Evolutionary conservation across 805 yeast species (phyloP), one percentile per base, ranked within the genome.

Genomic region (Lipomyces starkeyi): DNA sequence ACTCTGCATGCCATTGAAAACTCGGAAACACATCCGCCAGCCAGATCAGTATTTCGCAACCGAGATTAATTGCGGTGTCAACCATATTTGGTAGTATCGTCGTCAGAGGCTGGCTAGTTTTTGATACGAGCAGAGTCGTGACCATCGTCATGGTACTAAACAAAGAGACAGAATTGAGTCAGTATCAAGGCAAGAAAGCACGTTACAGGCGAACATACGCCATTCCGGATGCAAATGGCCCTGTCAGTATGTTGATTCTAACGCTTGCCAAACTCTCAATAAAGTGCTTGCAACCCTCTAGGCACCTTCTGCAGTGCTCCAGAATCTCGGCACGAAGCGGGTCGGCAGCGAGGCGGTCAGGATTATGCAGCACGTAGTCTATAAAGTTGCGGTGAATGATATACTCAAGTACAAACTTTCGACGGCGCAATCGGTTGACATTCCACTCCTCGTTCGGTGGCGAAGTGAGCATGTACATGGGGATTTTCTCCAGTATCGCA

Each of bases 351-450:
- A 34, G 6, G 37, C 37, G 37, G 37, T 34, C 37, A 11, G 37
- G 37, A 34, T 34, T 34, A 34, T 34, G 37, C 37, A 34, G 11
- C 37, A 11, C 37, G 32, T 58, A 25, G 3, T 58, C 61, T 11
- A 58, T 43, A 37, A 58, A 37, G 32, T 58, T 58, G n/a, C 61
- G 54, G 32, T 58, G 49, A 37, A 58, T 58, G 14, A 58, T 58
- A 6, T 58, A 58, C 2, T 58, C 32, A n/a, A 5, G 3, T 35
- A n/a, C 61, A n/a, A 2, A 58, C 32, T 22, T 17, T 25, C 61
- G 17, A 43, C 35, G 29, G 11, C 22, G 25, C 34, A 58, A 25
- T 43, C 61, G 6, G 4, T 27, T 58, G 32, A 58, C 61, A 25
- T 58, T 58, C 61, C 61, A 58, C 35, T 27, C 29, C 22, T 13